Evolutionary conservation across 306 rosid genomes (phyloP), one percentile per base, ranked within the genome.

Genomic region (Sesbania bispinosa): DNA sequence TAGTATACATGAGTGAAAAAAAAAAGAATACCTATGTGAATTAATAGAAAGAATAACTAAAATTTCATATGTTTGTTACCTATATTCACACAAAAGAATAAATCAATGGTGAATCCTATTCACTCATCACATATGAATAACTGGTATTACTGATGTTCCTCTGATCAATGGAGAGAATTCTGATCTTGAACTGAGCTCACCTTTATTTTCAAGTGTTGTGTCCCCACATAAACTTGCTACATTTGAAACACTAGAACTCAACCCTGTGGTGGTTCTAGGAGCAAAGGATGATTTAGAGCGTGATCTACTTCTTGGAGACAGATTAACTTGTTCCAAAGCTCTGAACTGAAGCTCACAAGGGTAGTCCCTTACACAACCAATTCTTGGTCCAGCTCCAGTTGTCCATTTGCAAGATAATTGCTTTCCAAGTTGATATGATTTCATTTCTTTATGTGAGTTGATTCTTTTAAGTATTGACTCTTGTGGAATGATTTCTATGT

Each of bases 321-420:
- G 78, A 75, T 73, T 85, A 63, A 95, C 96, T 78, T 95, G 88
- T 84, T 95, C 97, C 71, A 95, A 76, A 9, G 96, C 99, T 38
- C 77, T 78, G 57, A 89, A 71, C 81, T 86, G 97, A 32, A 95
- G 97, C 81, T 89, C 91, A 0, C 86, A 81, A 10, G 99, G 99
- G 61, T 92, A 92, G 82, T 92, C 96, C 74, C 96, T 78, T 2
- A 95, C 93, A 11, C 99, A 95, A 3, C 99, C 89, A 10, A 95
- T 95, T 57, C 99, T 90, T 0, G 99, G 99, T 19, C 99, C 99
- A 0, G 96, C 99, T 48, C 99, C 99, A 0, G 99, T 92, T 36
- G 99, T 95, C 99, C 99, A 95, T 78, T 87, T 95, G 86, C 87
- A 92, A 1, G 99, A 95, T 66, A 95, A 70, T 59, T 95, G 97